Base-by-base conservation (phyloP, 1,284 basidiomycete species). In the Peniophora sp. region DNA sequence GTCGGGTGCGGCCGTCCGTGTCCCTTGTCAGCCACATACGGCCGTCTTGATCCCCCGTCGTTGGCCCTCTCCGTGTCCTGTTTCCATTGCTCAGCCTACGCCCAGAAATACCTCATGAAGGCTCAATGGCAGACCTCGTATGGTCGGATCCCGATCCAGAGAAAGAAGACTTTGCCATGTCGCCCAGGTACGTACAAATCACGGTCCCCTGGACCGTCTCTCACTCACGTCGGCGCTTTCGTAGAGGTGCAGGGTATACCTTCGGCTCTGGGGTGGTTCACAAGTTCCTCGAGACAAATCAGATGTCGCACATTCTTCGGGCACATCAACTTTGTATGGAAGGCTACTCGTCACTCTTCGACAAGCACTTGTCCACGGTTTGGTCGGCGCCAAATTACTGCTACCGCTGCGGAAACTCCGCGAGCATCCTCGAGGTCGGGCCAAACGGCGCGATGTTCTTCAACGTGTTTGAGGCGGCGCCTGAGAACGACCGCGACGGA, bases 301-400 rank as follows among this genome's bases (percentile, higher is more conserved):
- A 85, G 57, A 97, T 99, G 94, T 86, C 89, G 36, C 96, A 99
- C 65, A 97, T 99, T 59, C 79, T 99, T 14, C 89, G 97, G 24
- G 97, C 97, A 16, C 97, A 99, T 68, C 97, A 99, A 64, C 81
- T 99, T 3, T 99, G 97, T 69, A 98, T 99, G 97, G 97, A 99
- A 70, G 97, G 97, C 2, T 99, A 92, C 68, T 84, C 88, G 22
- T 93, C 95, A 3, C 75, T 98, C 34, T 99, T 97, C 68, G 92
- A 96, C 66, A 89, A 94, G 60, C 87, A 92, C 59, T 80, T 99
- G 45, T 94, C 92, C 23, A 99, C 97, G 0, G 97, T 99, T 2
- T 99, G 97, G 97, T 92, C 88, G 35, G 97, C 95, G 43, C 96
- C 96, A 17, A 99, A 99, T 66, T 99, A 99, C 65, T 99, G 97